Conservation (phyloP, 75 land plant species). For the Ceratopteris richardii region DNA sequence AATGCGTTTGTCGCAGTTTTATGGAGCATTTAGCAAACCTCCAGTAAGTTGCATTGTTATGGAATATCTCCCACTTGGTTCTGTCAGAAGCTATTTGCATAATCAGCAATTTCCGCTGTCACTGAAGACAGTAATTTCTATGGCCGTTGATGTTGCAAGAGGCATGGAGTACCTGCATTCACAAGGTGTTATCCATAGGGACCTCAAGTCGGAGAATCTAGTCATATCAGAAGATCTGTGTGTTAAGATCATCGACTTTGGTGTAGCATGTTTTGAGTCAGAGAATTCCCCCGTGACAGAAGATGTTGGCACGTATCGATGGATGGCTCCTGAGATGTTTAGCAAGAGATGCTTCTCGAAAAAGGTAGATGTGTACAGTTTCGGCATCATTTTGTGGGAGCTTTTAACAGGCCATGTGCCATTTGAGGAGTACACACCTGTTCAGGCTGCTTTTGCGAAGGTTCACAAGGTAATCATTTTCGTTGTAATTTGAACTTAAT, state of each 20-base stretch:
- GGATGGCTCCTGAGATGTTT: constrained; percentile 77
- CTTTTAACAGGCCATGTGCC: constrained; percentile 51
- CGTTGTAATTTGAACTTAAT: neutral
- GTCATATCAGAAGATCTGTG: constrained; percentile 50
- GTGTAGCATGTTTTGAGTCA: constrained; percentile 16
- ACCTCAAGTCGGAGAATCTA: constrained; percentile 57
- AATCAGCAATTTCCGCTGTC: constrained; percentile 41
- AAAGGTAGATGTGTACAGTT: constrained; percentile 71
- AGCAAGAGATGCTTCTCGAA: constrained; percentile 41
- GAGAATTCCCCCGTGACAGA: neutral
- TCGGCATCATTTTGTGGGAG: constrained; percentile 72
- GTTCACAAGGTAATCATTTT: constrained; percentile 40
- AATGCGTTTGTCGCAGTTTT: too few relatives aligned
- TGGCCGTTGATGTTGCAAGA: constrained; percentile 61
- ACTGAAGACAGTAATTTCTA: constrained; percentile 27
- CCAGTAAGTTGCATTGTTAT: constrained; percentile 57
- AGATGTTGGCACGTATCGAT: constrained; percentile 41
- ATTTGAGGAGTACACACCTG: constrained; percentile 56
- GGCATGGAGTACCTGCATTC: constrained; percentile 72
- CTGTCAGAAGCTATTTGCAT: constrained; percentile 52
- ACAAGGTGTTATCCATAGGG: constrained; percentile 60
- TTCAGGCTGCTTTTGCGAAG: constrained; percentile 71
- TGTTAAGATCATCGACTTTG: constrained; percentile 70
- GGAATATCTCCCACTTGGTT: constrained; percentile 58
- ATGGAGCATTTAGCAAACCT: constrained; percentile 56